Conservation (phyloP, 116 monocot genomes). For the Trichopus zeylanicus region DNA sequence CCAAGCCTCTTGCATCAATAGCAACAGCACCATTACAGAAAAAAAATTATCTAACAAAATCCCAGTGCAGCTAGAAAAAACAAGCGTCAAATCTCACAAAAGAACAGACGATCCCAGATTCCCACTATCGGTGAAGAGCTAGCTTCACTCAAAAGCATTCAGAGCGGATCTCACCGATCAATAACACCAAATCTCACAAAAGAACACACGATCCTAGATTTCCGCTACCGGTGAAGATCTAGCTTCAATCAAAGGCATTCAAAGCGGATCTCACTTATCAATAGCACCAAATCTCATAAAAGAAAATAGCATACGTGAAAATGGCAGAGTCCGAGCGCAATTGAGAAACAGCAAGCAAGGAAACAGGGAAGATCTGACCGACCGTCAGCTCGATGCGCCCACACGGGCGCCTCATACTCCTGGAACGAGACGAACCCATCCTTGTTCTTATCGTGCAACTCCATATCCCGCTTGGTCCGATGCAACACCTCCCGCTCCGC, state of each 20-base stretch:
- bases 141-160: not conserved
- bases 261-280: not conserved
- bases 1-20: no score
- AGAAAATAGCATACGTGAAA: not conserved
- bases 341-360: not conserved
- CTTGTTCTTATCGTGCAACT: slow-evolving; percentile 71
- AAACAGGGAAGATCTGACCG: not conserved
- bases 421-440: slow-evolving; percentile 68
- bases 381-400: slow-evolving; percentile 39
- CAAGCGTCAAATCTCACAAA: not conserved
- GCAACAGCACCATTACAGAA: no score
- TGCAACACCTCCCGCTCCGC: slow-evolving; percentile 64
- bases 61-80: no score
- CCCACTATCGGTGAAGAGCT: not conserved
- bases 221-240: not conserved
- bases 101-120: not conserved
- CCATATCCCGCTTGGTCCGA: slow-evolving; percentile 67
- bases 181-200: not conserved
- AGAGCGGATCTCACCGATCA: not conserved
- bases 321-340: not conserved
- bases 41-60: no score
- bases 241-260: not conserved
- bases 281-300: not conserved
- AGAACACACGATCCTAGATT: not conserved
- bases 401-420: slow-evolving; percentile 75